phyloP scores from a whole-genome alignment of 257 asterid species.

The Plantago ovata region DNA sequence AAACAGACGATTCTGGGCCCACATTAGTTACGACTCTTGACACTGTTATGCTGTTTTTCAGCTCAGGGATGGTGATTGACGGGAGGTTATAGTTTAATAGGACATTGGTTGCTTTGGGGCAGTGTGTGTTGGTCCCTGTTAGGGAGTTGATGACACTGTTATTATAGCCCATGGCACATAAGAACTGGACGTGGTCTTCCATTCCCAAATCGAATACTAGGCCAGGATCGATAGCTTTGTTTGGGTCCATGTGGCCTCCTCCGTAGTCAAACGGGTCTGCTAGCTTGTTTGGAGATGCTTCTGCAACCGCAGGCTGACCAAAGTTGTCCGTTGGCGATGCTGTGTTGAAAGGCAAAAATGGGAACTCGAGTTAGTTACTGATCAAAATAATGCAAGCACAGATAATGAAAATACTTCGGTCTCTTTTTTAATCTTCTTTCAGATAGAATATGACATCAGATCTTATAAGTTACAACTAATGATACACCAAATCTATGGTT shows the following conservation, averaged over 20 bases:
- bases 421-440: too few relatives aligned
- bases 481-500: too few relatives aligned
- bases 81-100: conserved; percentile 31
- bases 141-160: conserved; percentile 22
- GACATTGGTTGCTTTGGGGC: conserved; percentile 12
- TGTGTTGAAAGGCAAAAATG: background rate
- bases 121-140: conserved; percentile 4
- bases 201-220: conserved; percentile 23
- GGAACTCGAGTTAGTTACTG: background rate
- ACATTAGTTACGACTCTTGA: conserved; percentile 33
- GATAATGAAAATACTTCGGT: too few relatives aligned
- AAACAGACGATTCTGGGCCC: conserved; percentile 26
- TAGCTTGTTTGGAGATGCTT: conserved; percentile 37
- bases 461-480: too few relatives aligned
- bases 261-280: conserved; percentile 39
- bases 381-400: too few relatives aligned
- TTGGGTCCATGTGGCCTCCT: conserved; percentile 36
- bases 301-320: conserved; percentile 31
- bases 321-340: conserved; percentile 29
- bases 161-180: conserved; percentile 35
- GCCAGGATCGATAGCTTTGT: conserved; percentile 38
- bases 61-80: conserved; percentile 35
- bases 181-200: conserved; percentile 22
- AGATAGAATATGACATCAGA: too few relatives aligned
- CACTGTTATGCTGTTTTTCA: conserved; percentile 21